phyloP scores from a whole-genome alignment of 2,329 filamentous ascomycete species.

The Cytospora piceicola region DNA sequence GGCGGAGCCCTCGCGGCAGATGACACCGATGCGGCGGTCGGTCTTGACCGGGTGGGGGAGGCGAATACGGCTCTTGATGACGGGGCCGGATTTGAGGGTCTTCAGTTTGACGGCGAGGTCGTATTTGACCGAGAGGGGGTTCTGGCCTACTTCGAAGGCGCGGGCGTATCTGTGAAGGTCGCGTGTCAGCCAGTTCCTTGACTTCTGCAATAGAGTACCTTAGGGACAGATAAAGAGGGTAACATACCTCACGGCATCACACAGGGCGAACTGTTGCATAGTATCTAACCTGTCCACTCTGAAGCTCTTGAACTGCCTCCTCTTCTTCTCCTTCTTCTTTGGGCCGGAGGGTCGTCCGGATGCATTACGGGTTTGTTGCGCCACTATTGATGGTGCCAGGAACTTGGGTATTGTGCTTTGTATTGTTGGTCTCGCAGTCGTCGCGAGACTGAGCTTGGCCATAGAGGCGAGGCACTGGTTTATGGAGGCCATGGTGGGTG shows the following conservation, averaged over 20 bases:
- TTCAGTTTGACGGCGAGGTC: conserved; percentile 83
- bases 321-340: conserved; percentile 62
- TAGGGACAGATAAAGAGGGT: neutral
- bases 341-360: conserved; percentile 44
- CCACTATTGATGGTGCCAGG: conserved; percentile 50
- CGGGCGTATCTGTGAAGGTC: conserved; percentile 72
- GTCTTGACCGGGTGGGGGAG: conserved; percentile 90
- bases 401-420: conserved; percentile 51
- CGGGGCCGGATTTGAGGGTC: conserved; percentile 82
- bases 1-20: conserved; percentile 80
- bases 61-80: conserved; percentile 83
- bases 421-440: conserved; percentile 47
- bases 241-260: conserved; percentile 87
- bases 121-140: conserved; percentile 78
- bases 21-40: conserved; percentile 85
- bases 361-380: conserved; percentile 48
- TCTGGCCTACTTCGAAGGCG: conserved; percentile 86
- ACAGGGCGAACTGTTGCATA: conserved; percentile 76
- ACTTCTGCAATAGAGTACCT: neutral
- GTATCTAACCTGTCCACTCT: conserved; percentile 69
- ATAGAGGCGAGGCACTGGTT: conserved; percentile 59
- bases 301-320: conserved; percentile 65
- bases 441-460: conserved; percentile 53
- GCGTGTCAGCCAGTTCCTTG: conserved; percentile 8
- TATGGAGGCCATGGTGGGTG: conserved; percentile 52